Base-by-base conservation (phyloP, 2,329 filamentous ascomycete genomes). In the Periglandula ipomoeae region DNA sequence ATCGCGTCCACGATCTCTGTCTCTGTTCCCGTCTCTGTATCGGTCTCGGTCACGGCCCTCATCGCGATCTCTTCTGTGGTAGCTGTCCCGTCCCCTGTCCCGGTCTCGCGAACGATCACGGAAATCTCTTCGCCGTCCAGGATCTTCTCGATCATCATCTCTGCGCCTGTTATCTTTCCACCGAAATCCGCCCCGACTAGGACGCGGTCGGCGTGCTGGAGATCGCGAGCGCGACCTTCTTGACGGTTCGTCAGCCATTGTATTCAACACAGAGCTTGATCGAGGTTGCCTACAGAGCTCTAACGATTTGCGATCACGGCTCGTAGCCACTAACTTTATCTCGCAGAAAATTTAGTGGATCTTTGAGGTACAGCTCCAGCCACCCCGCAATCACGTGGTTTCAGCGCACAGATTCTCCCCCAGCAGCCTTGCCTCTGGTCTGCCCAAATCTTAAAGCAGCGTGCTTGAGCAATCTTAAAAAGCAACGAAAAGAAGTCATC, bases 81-180 rank as follows among this genome's bases (percentile, higher is more conserved):
- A 23, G n/a, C 48, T 46, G 64, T 19, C 61, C 59, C 41, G 66
- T 67, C 53, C 63, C 34, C 50, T 47, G 22, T 54, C 47, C 41
- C 56, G 49, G 57, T 62, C 64, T 52, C 63, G 68, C n/a, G 66
- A 70, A 38, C 69, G 63, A 22, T 68, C 69, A 19, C 69, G 67
- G 49, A 70, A 70, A 42, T 79, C 74, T 53, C 76, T 66, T 49
- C 66, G 66, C 15, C 55, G 53, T 50, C 70, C 56, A 39, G 52
- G 46, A 17, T 62, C 56, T 41, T 61, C 59, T 39, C 65, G 62
- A 17, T 72, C 68, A 34, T 67, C 64, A 6, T 61, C 63, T 52
- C 73, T 68, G 46, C 74, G 70, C 57, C 73, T 72, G 45, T 71
- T 75, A 47, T 79, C 76, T 56, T 82, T 83, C 70, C 75, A 82